phyloP scores from a whole-genome alignment of 495 filamentous ascomycete species.

The Talaromyces wortmannii region DNA sequence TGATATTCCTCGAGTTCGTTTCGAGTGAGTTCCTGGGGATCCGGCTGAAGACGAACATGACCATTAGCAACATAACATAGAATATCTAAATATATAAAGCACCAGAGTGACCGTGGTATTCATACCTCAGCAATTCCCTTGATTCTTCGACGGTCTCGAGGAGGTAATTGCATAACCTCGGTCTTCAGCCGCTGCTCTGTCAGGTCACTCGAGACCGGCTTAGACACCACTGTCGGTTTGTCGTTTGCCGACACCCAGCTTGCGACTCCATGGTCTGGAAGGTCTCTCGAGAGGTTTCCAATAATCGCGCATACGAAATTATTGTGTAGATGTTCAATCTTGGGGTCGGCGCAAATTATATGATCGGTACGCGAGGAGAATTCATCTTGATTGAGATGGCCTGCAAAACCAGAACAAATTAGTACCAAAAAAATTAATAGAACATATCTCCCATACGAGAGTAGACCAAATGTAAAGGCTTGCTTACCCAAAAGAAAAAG shows the following conservation, averaged over 20 bases:
- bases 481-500: constrained; percentile 74
- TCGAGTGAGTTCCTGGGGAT: constrained; percentile 55
- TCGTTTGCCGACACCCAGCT: constrained; percentile 95
- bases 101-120: not conserved
- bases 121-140: constrained; percentile 66
- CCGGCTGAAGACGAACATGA: constrained; percentile 39
- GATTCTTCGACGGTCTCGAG: constrained; percentile 76
- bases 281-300: constrained; percentile 79
- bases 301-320: constrained; percentile 80
- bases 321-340: constrained; percentile 81
- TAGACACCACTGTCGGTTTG: constrained; percentile 75
- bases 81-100: not conserved
- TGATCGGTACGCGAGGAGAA: constrained; percentile 68
- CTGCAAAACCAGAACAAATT: constrained; percentile 29
- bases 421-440: not conserved
- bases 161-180: constrained; percentile 88
- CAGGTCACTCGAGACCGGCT: constrained; percentile 80
- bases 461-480: not conserved
- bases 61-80: too few species aligned
- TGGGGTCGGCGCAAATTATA: constrained; percentile 61
- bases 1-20: constrained; percentile 64
- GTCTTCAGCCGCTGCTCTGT: constrained; percentile 84
- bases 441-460: not conserved
- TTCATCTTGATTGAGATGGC: constrained; percentile 80
- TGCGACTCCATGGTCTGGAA: constrained; percentile 86